These are phyloP conservation scores for Cryptosporidium sp. DNA, from an alignment of 169 alveolate species.

Conservation along the genomic window DNA sequence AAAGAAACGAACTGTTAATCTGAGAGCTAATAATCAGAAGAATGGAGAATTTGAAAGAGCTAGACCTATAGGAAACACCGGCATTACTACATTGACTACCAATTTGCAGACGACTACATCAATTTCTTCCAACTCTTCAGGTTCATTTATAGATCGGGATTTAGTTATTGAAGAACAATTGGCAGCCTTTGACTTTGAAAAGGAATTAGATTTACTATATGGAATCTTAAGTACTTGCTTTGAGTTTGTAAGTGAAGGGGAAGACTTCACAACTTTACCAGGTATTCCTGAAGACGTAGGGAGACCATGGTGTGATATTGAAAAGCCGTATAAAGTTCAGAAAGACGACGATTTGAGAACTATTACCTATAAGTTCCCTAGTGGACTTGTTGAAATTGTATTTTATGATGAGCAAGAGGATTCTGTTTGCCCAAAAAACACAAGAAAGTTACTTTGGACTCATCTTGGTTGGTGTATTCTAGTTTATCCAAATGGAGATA, in stretches of 20 bases:
- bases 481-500: slow-evolving; percentile 66
- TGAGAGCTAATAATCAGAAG: neutral
- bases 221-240: slow-evolving; percentile 68
- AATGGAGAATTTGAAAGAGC: neutral
- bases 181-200: slow-evolving; percentile 38
- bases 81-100: slow-evolving; percentile 19
- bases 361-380: slow-evolving; percentile 46
- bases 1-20: neutral
- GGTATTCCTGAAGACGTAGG: slow-evolving; percentile 25
- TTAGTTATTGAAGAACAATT: slow-evolving; percentile 22
- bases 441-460: slow-evolving; percentile 63
- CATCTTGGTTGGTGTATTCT: slow-evolving; percentile 67
- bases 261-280: slow-evolving; percentile 42
- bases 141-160: slow-evolving; percentile 21
- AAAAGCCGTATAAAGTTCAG: slow-evolving; percentile 43
- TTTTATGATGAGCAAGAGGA: slow-evolving; percentile 12
- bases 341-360: slow-evolving; percentile 35
- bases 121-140: slow-evolving; percentile 28
- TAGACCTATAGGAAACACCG: neutral
- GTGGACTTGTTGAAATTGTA: slow-evolving; percentile 71
- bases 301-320: slow-evolving; percentile 69
- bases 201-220: slow-evolving; percentile 49
- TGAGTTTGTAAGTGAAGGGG: neutral
- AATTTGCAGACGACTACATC: slow-evolving; percentile 38
- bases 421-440: slow-evolving; percentile 43